Percentiles rank a stretch among this genome's conserved stretches.
Conservation (phyloP, 1,284 basidiomycete species). For the Lentinula novae-zelandiae region DNA sequence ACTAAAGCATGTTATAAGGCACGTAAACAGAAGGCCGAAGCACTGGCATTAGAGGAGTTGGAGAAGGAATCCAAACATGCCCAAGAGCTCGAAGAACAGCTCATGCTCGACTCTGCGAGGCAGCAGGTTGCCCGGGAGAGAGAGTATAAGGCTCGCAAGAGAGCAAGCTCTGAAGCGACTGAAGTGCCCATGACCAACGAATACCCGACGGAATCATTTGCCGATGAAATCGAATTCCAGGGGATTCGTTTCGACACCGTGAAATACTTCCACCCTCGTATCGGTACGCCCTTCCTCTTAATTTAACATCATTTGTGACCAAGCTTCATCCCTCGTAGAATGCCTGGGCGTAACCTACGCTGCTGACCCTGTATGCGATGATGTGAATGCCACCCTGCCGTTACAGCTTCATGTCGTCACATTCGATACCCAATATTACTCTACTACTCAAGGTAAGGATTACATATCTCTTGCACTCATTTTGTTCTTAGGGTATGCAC, state of each 20-base stretch:
- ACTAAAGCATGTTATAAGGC: conserved; percentile 25
- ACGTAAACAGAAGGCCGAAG: conserved; percentile 47
- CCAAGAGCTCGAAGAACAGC: conserved; percentile 57
- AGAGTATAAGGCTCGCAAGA: conserved; percentile 31
- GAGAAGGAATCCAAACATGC: conserved; percentile 44
- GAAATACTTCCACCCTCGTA: conserved; percentile 63
- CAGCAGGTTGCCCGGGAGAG: conserved; percentile 41
- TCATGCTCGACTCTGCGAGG: conserved; percentile 54
- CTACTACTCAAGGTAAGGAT: conserved; percentile 49
- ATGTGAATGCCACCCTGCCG: conserved; percentile 47
- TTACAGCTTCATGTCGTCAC: conserved; percentile 64
- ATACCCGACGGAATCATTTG: conserved; percentile 60
- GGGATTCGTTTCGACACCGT: conserved; percentile 61
- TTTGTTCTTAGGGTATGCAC: neutral
- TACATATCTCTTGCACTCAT: neutral
- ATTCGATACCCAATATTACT: conserved; percentile 67
- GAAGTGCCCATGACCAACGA: conserved; percentile 52
- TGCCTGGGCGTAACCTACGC: conserved; percentile 61
- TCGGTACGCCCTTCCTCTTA: conserved; percentile 39
- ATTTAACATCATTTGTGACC: neutral
- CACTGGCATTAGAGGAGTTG: conserved; percentile 42
- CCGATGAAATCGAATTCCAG: conserved; percentile 49
- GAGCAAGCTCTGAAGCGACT: conserved; percentile 65
- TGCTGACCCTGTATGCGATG: conserved; percentile 70
- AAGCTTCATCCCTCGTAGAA: conserved; percentile 32